phyloP scores from a whole-genome alignment of 2,329 filamentous ascomycete genomes.

The Diaporthe vaccinii region DNA sequence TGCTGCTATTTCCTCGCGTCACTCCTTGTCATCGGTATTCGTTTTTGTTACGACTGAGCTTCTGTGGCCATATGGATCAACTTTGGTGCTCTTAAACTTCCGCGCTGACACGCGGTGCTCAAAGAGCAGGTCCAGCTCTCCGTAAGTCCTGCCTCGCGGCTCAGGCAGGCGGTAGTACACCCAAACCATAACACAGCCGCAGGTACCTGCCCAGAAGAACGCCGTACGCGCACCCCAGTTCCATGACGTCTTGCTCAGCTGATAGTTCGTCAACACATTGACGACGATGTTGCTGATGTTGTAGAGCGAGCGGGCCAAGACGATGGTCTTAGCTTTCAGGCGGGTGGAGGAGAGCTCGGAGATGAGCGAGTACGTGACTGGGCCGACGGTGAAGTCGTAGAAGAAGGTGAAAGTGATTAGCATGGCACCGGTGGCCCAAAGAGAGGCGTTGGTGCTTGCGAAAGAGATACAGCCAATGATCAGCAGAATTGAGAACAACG shows the following conservation, averaged over 20 bases:
- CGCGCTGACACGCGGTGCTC: constrained; percentile 79
- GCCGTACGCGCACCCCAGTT: constrained; percentile 89
- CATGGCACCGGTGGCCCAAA: constrained; percentile 85
- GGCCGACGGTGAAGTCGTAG: constrained; percentile 90
- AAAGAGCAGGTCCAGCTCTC: constrained; percentile 88
- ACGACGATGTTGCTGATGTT: constrained; percentile 87
- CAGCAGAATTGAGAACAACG: constrained; percentile 85
- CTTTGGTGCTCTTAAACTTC: constrained; percentile 74
- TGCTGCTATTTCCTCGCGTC: rapidly evolving
- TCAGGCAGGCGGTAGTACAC: constrained; percentile 86
- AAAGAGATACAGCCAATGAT: constrained; percentile 83
- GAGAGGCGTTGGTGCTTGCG: constrained; percentile 68
- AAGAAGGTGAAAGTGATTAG: constrained; percentile 86
- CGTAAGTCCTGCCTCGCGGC: constrained; percentile 83
- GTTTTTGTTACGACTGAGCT: constrained; percentile 56
- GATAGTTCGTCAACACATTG: constrained; percentile 87
- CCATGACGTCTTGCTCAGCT: constrained; percentile 91
- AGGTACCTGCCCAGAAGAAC: constrained; percentile 82
- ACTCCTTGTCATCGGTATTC: not conserved
- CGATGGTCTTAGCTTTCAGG: constrained; percentile 91
- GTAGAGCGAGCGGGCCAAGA: constrained; percentile 84
- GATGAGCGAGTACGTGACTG: constrained; percentile 90
- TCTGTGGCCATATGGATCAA: constrained; percentile 69
- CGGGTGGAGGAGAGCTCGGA: constrained; percentile 86
- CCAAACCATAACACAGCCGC: constrained; percentile 85